Percentiles rank a stretch among this genome's conserved stretches.
Evolutionary conservation across 345 rosid species (phyloP).

Genomic region (Brassica rapa): DNA sequence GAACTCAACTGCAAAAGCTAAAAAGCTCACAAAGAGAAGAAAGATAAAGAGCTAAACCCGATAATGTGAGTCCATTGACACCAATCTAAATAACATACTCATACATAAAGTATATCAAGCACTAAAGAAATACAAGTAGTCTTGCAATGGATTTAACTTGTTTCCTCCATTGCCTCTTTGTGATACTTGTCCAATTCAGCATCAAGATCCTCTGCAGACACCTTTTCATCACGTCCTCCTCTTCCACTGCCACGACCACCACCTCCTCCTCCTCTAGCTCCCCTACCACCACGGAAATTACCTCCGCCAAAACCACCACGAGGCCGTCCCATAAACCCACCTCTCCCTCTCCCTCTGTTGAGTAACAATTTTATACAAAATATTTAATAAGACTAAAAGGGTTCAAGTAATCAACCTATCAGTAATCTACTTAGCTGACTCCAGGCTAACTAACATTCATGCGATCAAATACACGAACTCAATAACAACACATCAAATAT

Average conservation of each 20-base stretch:
- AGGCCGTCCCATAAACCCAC: constrained; percentile 44
- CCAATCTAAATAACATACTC: constrained; percentile 35
- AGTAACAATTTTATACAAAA: not conserved
- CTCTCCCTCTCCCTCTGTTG: constrained; percentile 49
- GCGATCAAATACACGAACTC: not conserved
- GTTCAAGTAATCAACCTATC: not conserved
- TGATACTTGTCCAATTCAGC: constrained; percentile 65
- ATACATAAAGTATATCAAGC: constrained; percentile 32
- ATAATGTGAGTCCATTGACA: constrained; percentile 17
- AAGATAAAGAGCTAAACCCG: not conserved
- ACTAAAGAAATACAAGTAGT: constrained; percentile 20
- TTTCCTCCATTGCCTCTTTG: constrained; percentile 53
- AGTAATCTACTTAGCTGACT: not conserved
- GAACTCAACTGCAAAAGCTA: constrained; percentile 10
- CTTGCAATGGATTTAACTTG: constrained; percentile 26
- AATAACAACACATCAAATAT: not conserved
- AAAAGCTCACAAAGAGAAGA: constrained; percentile 13
- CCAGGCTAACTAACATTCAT: not conserved
- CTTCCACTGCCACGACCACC: constrained; percentile 43
- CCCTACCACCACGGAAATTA: constrained; percentile 42
- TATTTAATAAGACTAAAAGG: not conserved
- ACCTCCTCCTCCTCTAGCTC: constrained; percentile 45
- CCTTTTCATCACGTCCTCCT: constrained; percentile 42
- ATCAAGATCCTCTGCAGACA: constrained; percentile 63
- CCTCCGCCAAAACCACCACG: constrained; percentile 45